Base-by-base conservation (phyloP, 2,329 filamentous ascomycete genomes). In the Graphilbum sp. region DNA sequence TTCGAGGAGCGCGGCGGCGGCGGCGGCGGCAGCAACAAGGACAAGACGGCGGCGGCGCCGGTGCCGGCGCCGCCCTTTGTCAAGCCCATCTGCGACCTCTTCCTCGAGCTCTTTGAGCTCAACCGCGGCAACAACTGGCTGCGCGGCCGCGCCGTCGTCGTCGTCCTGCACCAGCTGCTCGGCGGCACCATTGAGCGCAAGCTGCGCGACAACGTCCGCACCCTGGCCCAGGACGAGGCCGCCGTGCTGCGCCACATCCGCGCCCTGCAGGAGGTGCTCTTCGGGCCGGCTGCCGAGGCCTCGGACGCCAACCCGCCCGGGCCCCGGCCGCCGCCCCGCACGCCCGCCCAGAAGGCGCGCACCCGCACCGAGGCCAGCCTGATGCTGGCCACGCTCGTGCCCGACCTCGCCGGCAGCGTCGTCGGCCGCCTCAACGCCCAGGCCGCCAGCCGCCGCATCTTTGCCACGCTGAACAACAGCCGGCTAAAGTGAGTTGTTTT, bases 51-150 rank as follows among this genome's bases (percentile, higher is more conserved):
- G 58, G 87, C 87, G 0, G 66, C 86, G 2, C 86, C 93, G 0
- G 87, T 95, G 58, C 87, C 87, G 0, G 66, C 86, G 2, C 86
- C 93, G 52, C 90, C 90, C 1, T 96, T 98, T 51, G 90, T 98
- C 50, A 98, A 95, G 54, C 92, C 90, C 4, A 95, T 98, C 44
- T 95, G 87, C 57, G 90, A 98, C 56, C 78, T 98, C 43, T 98
- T 98, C 59, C 71, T 98, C 15, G 90, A 98, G 54, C 74, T 86
- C 0, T 98, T 98, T 52, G 87, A 94, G 52, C 69, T 98, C 30
- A 93, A 95, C 55, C 78, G 80, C 43, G 87, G 88, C 31, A 95
- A 92, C 58, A 96, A 93, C 56, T 98, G 90, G 92, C 73, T 98
- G 4, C 81, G 92, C 31, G 92, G 90, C 1, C 77, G 90, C 18